These are phyloP conservation scores for Cenchrus purpureus DNA, from an alignment of 176 grass and related monocot species.

Conservation along the genomic window DNA sequence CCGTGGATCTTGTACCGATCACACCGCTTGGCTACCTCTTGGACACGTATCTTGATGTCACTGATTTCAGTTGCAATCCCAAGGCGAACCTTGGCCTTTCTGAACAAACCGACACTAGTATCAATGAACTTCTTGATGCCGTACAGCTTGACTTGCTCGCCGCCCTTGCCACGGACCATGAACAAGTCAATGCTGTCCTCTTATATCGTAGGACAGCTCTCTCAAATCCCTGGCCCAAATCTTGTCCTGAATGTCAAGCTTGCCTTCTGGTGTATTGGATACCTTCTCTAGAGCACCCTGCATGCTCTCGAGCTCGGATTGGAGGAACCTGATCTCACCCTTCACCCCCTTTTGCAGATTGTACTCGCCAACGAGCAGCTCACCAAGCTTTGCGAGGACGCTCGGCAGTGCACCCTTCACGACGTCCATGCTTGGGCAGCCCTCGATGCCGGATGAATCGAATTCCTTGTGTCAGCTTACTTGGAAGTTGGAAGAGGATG, in stretches of 20 bases:
- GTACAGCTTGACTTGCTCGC: neutral
- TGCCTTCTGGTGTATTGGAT: neutral
- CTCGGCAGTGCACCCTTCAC: too few species aligned
- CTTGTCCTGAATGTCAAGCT: neutral
- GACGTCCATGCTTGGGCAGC: too few species aligned
- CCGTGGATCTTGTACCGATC: neutral
- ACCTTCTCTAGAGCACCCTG: neutral
- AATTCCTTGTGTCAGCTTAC: too few species aligned
- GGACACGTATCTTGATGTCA: neutral
- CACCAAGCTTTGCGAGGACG: too few species aligned
- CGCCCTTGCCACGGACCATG: neutral
- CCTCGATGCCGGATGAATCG: too few species aligned
- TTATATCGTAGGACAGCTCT: slow-evolving; percentile 25
- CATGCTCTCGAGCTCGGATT: too few species aligned
- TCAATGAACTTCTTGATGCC: neutral
- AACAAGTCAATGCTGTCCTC: slow-evolving; percentile 12
- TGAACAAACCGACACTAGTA: neutral
- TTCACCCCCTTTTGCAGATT: too few species aligned
- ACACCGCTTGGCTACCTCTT: neutral
- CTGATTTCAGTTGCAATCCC: neutral
- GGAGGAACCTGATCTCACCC: too few species aligned
- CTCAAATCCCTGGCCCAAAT: slow-evolving; percentile 5
- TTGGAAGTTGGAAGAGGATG: too few species aligned
- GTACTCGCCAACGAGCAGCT: too few species aligned
- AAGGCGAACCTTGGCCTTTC: neutral